A percentile compares a stretch with the other conserved stretches of the same genome.
These are phyloP conservation scores for Verticillium nonalfalfae DNA, from an alignment of 2,329 filamentous ascomycete species.

Conservation along the genomic window DNA sequence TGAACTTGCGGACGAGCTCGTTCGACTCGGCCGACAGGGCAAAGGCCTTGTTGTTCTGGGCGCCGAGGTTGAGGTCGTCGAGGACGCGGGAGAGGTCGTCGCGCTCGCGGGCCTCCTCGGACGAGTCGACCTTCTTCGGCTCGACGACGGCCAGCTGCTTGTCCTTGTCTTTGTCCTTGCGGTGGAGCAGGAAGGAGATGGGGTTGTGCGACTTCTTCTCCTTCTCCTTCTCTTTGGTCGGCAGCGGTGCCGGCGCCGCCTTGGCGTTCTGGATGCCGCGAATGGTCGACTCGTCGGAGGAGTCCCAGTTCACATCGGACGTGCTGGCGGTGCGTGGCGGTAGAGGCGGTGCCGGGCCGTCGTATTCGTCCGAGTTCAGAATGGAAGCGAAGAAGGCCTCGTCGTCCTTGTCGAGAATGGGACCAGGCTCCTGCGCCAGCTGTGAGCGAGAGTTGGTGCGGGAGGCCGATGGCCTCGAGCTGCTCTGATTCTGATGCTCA, in stretches of 20 bases:
- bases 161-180: constrained; percentile 31
- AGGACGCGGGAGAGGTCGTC: constrained; percentile 77
- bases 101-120: constrained; percentile 39
- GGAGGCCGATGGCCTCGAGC: constrained; percentile 13
- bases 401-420: constrained; percentile 49
- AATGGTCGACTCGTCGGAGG: constrained; percentile 21
- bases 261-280: constrained; percentile 9
- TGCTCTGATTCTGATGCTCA: constrained; percentile 4
- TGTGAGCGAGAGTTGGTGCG: not conserved
- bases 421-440: constrained; percentile 17
- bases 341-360: constrained; percentile 8
- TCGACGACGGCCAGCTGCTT: constrained; percentile 22
- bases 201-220: constrained; percentile 19
- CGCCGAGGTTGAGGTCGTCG: constrained; percentile 75
- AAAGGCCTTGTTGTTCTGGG: constrained; percentile 80
- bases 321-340: constrained; percentile 17
- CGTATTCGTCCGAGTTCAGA: constrained; percentile 31
- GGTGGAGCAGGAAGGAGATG: constrained; percentile 23
- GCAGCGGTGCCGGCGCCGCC: constrained; percentile 19
- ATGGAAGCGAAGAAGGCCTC: constrained; percentile 52
- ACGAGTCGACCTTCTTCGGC: constrained; percentile 23
- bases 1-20: constrained; percentile 77
- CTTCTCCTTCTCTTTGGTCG: constrained; percentile 23
- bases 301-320: constrained; percentile 6
- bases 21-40: constrained; percentile 79